Evolutionary conservation across 179 eudicot species (phyloP).

Genomic region (Beta lomatogona): DNA sequence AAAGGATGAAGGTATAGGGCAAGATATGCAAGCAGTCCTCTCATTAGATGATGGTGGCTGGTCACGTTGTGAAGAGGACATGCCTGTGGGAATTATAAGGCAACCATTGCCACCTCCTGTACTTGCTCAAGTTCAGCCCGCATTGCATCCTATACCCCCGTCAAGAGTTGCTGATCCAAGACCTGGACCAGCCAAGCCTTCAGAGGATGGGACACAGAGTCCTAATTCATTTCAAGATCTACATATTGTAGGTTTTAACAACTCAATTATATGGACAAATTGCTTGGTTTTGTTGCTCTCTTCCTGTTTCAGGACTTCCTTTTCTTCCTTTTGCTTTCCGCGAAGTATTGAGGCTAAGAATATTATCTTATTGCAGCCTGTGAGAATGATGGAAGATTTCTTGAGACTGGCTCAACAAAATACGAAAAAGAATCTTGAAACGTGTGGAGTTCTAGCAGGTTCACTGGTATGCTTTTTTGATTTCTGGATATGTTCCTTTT

Average conservation of each 20-base stretch:
- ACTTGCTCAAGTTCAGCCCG: slow-evolving; percentile 82
- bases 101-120: slow-evolving; percentile 98
- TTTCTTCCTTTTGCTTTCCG: neutral
- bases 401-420: slow-evolving; percentile 80
- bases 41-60: slow-evolving; percentile 94
- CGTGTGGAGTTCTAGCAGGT: slow-evolving; percentile 97
- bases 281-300: neutral
- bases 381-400: slow-evolving; percentile 88
- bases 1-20: slow-evolving; percentile 43
- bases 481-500: slow-evolving; percentile 8
- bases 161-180: slow-evolving; percentile 97
- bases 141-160: slow-evolving; percentile 62
- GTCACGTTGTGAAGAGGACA: slow-evolving; percentile 51
- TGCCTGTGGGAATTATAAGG: slow-evolving; percentile 57
- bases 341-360: neutral
- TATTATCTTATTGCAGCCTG: slow-evolving; percentile 63
- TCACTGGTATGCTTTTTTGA: slow-evolving; percentile 58
- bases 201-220: slow-evolving; percentile 51
- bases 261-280: neutral
- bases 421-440: slow-evolving; percentile 84
- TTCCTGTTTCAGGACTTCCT: neutral
- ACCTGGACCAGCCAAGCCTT: slow-evolving; percentile 77
- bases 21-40: slow-evolving; percentile 76
- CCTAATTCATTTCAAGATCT: slow-evolving; percentile 77
- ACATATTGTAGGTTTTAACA: slow-evolving; percentile 68